Evolutionary conservation across 345 rosid genomes (phyloP), one percentile per base, ranked within the genome.

Genomic region (Dovyalis caffra): DNA sequence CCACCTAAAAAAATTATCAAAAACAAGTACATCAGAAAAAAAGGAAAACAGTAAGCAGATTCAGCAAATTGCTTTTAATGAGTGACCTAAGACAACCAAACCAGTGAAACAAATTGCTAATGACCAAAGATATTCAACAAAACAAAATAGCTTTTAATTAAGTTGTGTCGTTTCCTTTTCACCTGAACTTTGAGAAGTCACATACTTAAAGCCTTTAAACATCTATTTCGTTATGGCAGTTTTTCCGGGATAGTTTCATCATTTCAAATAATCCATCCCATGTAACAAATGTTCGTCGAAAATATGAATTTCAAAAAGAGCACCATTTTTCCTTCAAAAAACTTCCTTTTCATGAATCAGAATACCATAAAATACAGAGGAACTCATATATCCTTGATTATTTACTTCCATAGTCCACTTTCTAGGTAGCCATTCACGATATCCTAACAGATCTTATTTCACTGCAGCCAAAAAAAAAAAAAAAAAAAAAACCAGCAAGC

Each of bases 1-100:
- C 95, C 80, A 89, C 91, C 95, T 90, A 77, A 43, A 61, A 60
- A 31, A 56, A 79, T 66, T 47, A 61, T 49, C 23, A 49, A 10
- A 74, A 5, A 69, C 14, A 23, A 10, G 15, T 16, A n/a, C 69
- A 6, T 49, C 38, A 69, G 34, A 70, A 25, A 71, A 65, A 26
- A 61, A 1, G 4, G 38, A 66, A 43, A 49, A 34, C 5, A 29
- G 23, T 12, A 58, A 32, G 37, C 3, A 1, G 31, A 51, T 20
- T 18, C n/a, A 21, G 16, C 32, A 9, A 25, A 6, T 15, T 0
- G 47, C 51, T 14, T 20, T 26, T n/a, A n/a, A 43, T 12, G 47
- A 40, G 47, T 43, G 47, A 43, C n/a, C n/a, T n/a, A 3, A 12
- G 47, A n/a, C 12, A 28, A 23, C 28, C 61, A 56, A 23, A n/a